These are phyloP conservation scores for Tieghemiomyces parasiticus DNA, from an alignment of 192 early-diverging fungal species.

Conservation along the genomic window DNA sequence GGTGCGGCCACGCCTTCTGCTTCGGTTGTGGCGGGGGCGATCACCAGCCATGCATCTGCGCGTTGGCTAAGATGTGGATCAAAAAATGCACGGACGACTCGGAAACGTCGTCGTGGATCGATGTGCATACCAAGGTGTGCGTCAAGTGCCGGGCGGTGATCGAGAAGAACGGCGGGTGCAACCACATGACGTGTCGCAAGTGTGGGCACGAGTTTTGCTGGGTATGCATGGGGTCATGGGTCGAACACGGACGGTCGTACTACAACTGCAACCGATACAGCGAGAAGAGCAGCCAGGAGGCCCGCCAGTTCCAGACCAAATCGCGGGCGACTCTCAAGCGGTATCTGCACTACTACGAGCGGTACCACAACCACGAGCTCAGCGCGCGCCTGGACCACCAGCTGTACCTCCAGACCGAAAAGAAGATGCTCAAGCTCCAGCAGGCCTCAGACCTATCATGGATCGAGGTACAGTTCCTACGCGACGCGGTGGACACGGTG, in stretches of 20 bases:
- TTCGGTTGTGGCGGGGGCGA: constrained; percentile 77
- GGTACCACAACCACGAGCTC: constrained; percentile 96
- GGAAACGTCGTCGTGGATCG: constrained; percentile 96
- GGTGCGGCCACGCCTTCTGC: constrained; percentile 70
- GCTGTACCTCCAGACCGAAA: constrained; percentile 69
- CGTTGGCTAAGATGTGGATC: constrained; percentile 68
- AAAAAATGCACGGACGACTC: constrained; percentile 97
- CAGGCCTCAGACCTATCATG: constrained; percentile 74
- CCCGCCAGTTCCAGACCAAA: constrained; percentile 75
- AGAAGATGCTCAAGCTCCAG: constrained; percentile 96
- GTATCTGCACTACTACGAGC: constrained; percentile 96
- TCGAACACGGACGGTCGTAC: constrained; percentile 87
- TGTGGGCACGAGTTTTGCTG: constrained; percentile 98
- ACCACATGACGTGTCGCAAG: constrained; percentile 98
- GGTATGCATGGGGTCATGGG: constrained; percentile 98
- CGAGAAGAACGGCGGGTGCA: constrained; percentile 99
- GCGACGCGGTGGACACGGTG: constrained; percentile 79
- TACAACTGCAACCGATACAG: constrained; percentile 98
- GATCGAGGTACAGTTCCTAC: constrained; percentile 98
- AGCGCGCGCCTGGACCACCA: constrained; percentile 74
- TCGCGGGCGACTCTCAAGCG: constrained; percentile 74
- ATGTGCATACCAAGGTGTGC: constrained; percentile 90
- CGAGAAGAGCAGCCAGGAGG: constrained; percentile 74
- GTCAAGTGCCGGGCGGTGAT: constrained; percentile 87
- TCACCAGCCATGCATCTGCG: constrained; percentile 82